Evolutionary conservation across 108 stramenopile genomes (phyloP).

Genomic region (Cyclotella baltica): DNA sequence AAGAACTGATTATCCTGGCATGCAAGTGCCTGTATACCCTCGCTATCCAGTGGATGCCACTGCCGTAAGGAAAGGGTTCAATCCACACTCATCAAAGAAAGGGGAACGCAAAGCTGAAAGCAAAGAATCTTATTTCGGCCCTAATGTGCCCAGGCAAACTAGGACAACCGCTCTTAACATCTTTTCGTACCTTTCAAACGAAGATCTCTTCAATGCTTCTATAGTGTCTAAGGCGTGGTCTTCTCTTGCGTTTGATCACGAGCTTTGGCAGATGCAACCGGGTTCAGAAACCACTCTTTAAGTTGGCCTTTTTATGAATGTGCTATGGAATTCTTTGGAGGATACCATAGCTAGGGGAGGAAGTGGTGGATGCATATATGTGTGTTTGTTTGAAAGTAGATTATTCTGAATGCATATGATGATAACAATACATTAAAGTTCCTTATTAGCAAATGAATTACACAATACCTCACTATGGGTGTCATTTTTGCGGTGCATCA

Average conservation of each 20-base stretch:
- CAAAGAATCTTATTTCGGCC: constrained; percentile 64
- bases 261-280: constrained; percentile 57
- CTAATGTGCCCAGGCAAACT: constrained; percentile 57
- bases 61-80: constrained; percentile 26
- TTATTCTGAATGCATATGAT: neutral
- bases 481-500: too few relatives aligned
- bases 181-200: constrained; percentile 78
- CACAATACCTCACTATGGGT: too few relatives aligned
- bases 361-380: neutral
- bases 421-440: neutral
- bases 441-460: too few relatives aligned
- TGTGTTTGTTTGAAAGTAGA: neutral
- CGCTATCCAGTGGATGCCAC: constrained; percentile 14
- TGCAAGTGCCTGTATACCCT: constrained; percentile 6
- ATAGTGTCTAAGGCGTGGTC: constrained; percentile 84
- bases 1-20: neutral
- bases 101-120: too few relatives aligned
- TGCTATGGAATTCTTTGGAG: neutral
- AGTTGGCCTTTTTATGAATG: neutral
- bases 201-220: constrained; percentile 87
- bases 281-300: neutral
- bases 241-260: constrained; percentile 62
- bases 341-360: neutral
- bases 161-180: constrained; percentile 68
- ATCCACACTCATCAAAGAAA: constrained; percentile 23